A percentile compares a stretch with the other conserved stretches of the same genome.
phyloP scores from a whole-genome alignment of 352 stramenopile species.

The Pythium aristosporum region DNA sequence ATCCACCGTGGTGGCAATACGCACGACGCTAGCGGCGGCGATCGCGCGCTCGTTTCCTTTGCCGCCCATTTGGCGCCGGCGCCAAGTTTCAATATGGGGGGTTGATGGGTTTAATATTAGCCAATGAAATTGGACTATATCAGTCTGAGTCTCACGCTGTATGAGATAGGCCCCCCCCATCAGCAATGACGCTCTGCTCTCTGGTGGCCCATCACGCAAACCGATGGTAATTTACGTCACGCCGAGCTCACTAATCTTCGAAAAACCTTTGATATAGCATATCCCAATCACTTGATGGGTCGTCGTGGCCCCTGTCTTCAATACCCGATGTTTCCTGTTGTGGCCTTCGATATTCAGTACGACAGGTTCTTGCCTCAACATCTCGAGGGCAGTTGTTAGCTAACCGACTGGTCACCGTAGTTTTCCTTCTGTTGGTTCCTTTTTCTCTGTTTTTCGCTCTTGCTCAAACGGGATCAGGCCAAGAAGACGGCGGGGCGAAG shows the following conservation, averaged over 20 bases:
- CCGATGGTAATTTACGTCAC: slow-evolving; percentile 16
- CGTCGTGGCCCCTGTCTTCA: neutral
- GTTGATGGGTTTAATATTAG: slow-evolving; percentile 6
- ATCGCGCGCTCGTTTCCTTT: slow-evolving; percentile 32
- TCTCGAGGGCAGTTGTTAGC: neutral
- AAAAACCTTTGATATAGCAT: slow-evolving; percentile 12
- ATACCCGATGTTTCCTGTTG: no score
- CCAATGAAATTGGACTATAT: slow-evolving; percentile 6
- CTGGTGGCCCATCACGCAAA: slow-evolving; percentile 16
- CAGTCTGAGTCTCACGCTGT: slow-evolving; percentile 11
- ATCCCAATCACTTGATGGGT: neutral
- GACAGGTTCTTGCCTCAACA: no score
- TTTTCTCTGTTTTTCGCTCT: slow-evolving; percentile 6
- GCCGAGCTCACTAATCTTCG: slow-evolving; percentile 6
- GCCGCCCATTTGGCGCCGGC: slow-evolving; percentile 13
- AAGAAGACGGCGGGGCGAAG: slow-evolving; percentile 11
- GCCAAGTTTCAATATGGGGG: slow-evolving; percentile 18
- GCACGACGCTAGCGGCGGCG: slow-evolving; percentile 39
- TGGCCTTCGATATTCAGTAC: no score
- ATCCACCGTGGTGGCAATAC: neutral
- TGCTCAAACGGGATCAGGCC: slow-evolving; percentile 8
- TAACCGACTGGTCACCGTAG: neutral
- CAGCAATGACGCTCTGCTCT: neutral
- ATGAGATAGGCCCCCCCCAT: slow-evolving; percentile 9
- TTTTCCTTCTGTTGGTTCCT: slow-evolving; percentile 1